Evolutionary conservation across 2,329 filamentous ascomycete species (phyloP).

Genomic region (Trichoderma sp.): DNA sequence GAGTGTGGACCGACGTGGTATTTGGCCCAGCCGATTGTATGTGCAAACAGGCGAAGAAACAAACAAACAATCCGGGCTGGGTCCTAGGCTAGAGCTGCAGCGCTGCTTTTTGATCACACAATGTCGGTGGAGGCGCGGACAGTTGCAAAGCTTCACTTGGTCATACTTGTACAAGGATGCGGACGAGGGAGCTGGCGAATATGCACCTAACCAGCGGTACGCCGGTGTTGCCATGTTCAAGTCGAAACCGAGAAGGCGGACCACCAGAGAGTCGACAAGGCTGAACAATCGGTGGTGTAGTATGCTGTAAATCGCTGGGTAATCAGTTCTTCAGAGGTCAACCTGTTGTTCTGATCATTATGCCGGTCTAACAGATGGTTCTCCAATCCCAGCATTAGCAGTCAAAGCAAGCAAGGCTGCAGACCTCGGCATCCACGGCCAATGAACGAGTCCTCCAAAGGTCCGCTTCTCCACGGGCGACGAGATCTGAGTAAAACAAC

Average conservation of each 20-base stretch:
- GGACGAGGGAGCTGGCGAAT: not conserved
- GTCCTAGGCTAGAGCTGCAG: constrained; percentile 14
- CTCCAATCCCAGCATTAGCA: not conserved
- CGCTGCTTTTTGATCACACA: constrained; percentile 22
- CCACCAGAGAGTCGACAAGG: not conserved
- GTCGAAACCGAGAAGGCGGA: not conserved
- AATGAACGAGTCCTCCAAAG: not conserved
- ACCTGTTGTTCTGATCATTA: not conserved
- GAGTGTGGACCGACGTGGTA: constrained; percentile 21
- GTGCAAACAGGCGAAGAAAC: constrained; percentile 26
- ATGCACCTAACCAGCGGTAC: not conserved
- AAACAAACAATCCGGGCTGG: constrained; percentile 20
- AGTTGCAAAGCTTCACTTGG: constrained; percentile 11
- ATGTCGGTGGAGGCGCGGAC: constrained; percentile 7
- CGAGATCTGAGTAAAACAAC: not conserved
- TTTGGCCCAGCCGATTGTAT: not conserved
- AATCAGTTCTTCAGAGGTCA: not conserved
- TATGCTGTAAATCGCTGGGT: not conserved
- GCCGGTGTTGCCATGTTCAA: not conserved
- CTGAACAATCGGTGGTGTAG: not conserved
- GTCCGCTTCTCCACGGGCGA: not conserved
- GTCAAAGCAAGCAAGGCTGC: not conserved
- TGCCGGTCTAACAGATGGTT: not conserved
- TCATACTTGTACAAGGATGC: constrained; percentile 1
- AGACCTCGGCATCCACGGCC: not conserved